phyloP scores from a whole-genome alignment of 1,284 basidiomycete genomes.

The Dichomitus squalens region DNA sequence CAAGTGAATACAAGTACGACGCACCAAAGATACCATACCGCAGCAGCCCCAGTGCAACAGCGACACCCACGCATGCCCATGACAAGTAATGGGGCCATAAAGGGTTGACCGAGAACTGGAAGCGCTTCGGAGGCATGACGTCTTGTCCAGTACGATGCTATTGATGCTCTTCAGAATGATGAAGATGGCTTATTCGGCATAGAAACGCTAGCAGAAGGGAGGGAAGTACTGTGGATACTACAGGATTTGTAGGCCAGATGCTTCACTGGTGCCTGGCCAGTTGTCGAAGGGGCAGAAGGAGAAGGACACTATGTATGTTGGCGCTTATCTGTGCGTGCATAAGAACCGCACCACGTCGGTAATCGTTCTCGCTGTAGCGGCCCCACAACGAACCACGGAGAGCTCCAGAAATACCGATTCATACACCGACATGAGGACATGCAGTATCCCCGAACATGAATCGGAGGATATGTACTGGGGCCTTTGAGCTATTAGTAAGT shows the following conservation, averaged over 20 bases:
- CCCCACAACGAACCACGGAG: too few species aligned
- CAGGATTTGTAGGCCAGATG: neutral
- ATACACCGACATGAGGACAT: too few species aligned
- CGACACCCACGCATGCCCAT: slow-evolving; percentile 39
- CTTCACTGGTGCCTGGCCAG: too few species aligned
- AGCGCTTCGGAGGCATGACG: slow-evolving; percentile 32
- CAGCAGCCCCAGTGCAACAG: slow-evolving; percentile 46
- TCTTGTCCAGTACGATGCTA: slow-evolving; percentile 1
- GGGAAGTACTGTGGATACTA: neutral
- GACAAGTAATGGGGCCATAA: slow-evolving; percentile 57
- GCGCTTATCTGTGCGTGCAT: neutral
- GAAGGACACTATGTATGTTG: neutral
- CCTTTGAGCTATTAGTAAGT: too few species aligned
- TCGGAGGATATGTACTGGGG: too few species aligned
- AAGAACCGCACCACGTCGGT: neutral
- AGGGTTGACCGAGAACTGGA: slow-evolving; percentile 45
- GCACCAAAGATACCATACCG: slow-evolving; percentile 52
- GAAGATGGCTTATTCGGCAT: neutral
- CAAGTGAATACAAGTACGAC: slow-evolving; percentile 22
- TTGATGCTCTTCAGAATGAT: too few species aligned
- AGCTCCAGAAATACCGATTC: too few species aligned
- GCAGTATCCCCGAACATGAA: too few species aligned
- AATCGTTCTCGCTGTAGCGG: too few species aligned
- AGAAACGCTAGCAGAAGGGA: neutral
- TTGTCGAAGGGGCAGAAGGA: neutral